A percentile compares a stretch with the other conserved stretches of the same genome.
phyloP scores from a whole-genome alignment of 2,329 filamentous ascomycete genomes.

The Sporothrix globosa region DNA sequence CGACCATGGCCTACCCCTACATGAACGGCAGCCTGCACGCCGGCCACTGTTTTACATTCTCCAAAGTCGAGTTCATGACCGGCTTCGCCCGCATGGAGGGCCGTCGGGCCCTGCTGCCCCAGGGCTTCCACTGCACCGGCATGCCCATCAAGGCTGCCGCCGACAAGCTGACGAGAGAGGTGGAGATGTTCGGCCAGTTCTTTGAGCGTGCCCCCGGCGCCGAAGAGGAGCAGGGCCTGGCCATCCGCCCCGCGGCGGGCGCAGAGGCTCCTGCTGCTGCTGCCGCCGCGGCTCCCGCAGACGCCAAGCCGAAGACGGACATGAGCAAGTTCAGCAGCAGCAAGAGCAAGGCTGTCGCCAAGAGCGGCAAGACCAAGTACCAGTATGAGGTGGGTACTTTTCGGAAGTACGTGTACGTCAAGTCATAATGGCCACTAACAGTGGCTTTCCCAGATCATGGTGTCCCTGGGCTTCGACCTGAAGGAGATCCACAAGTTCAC shows the following conservation, averaged over 20 bases:
- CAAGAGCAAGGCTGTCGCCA: constrained; percentile 88
- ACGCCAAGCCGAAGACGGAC: constrained; percentile 68
- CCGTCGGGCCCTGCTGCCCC: constrained; percentile 82
- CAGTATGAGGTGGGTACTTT: constrained; percentile 63
- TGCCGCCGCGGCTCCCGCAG: constrained; percentile 44
- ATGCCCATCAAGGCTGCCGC: constrained; percentile 98
- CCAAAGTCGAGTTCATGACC: constrained; percentile 89
- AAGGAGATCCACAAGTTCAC: constrained; percentile 93
- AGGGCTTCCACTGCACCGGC: constrained; percentile 94
- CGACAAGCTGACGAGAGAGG: constrained; percentile 86
- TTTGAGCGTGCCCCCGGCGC: constrained; percentile 66
- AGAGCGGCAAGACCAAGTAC: constrained; percentile 92
- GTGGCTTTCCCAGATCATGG: constrained; percentile 64
- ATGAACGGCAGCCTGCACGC: constrained; percentile 45
- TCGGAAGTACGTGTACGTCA: neutral
- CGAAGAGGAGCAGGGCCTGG: constrained; percentile 54
- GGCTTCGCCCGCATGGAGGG: constrained; percentile 90
- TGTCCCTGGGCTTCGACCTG: constrained; percentile 81
- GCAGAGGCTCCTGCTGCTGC: constrained; percentile 77
- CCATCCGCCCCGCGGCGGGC: constrained; percentile 54
- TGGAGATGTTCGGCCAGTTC: constrained; percentile 82
- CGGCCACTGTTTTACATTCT: constrained; percentile 88
- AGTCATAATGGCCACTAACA: neutral
- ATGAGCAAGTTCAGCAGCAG: constrained; percentile 89
- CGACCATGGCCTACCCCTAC: constrained; percentile 56